Conservation (phyloP, 495 filamentous ascomycete species). For the Trichoderma reesei region DNA sequence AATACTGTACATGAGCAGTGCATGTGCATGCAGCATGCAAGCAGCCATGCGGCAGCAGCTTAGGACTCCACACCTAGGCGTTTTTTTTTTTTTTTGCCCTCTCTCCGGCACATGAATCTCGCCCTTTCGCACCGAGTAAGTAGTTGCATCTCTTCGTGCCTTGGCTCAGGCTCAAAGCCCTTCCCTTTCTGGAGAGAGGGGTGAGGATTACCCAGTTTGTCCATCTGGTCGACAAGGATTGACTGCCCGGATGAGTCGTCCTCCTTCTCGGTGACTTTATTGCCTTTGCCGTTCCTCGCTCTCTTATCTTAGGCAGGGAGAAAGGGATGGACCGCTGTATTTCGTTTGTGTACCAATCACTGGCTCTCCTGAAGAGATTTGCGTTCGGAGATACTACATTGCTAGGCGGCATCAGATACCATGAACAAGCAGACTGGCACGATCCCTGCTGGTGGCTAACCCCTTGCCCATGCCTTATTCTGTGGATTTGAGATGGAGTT, state of each 20-base stretch:
- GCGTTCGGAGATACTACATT: background rate
- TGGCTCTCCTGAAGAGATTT: background rate
- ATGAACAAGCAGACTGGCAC: background rate
- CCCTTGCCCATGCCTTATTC: constrained; percentile 1
- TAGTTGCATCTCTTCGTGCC: background rate
- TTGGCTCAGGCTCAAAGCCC: no score
- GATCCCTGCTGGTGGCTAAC: background rate
- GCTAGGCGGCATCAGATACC: no score
- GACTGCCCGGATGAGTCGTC: no score
- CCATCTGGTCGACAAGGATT: no score
- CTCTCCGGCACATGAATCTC: background rate
- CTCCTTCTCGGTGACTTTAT: no score
- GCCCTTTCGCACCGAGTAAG: background rate
- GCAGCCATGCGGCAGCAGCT: background rate
- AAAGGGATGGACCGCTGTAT: no score
- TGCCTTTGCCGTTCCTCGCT: no score
- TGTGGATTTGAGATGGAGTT: background rate
- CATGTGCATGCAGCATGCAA: background rate
- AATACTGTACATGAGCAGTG: background rate
- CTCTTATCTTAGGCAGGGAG: no score
- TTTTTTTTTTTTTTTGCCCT: background rate
- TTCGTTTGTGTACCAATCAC: background rate
- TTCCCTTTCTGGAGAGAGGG: no score
- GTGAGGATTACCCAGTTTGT: no score
- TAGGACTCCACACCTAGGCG: constrained; percentile 3